A percentile compares a stretch with the other conserved stretches of the same genome.
Conservation (phyloP, 345 rosid genomes). For the Erysimum cheiranthoides region DNA sequence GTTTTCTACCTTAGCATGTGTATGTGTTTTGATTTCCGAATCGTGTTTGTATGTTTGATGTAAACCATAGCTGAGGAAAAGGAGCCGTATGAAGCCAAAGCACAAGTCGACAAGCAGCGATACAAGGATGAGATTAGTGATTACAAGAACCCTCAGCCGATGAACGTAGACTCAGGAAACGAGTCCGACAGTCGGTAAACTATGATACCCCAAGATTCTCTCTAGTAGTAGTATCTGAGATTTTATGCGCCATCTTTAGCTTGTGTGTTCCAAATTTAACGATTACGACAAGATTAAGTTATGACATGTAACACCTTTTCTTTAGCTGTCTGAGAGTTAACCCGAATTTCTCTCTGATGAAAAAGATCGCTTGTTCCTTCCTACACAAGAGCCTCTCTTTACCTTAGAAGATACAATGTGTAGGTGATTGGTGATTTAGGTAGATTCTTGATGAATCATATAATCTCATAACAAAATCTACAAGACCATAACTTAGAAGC, state of each 20-base stretch:
- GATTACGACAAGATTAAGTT: neutral
- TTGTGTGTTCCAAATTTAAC: neutral
- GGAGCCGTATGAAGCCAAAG: conserved; percentile 81
- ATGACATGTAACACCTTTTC: neutral
- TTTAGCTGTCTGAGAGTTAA: conserved; percentile 13
- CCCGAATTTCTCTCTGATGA: neutral
- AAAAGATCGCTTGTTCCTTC: neutral
- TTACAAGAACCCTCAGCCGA: conserved; percentile 77
- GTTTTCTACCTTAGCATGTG: neutral
- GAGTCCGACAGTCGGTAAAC: conserved; percentile 49
- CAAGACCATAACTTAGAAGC: neutral
- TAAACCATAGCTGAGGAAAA: conserved; percentile 68
- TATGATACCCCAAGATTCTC: neutral
- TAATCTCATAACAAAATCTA: neutral
- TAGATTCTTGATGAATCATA: neutral
- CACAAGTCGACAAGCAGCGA: conserved; percentile 76
- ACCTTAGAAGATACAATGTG: neutral
- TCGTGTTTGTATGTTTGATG: neutral
- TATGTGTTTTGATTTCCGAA: neutral
- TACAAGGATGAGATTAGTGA: conserved; percentile 69
- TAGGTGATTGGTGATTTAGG: neutral
- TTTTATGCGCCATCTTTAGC: neutral
- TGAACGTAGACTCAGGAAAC: conserved; percentile 66
- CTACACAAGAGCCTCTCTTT: neutral
- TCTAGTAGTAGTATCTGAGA: neutral